Percentiles rank a stretch among this genome's conserved stretches.
Conservation (phyloP, 2,329 filamentous ascomycete species). For the Cadophora gregata region DNA sequence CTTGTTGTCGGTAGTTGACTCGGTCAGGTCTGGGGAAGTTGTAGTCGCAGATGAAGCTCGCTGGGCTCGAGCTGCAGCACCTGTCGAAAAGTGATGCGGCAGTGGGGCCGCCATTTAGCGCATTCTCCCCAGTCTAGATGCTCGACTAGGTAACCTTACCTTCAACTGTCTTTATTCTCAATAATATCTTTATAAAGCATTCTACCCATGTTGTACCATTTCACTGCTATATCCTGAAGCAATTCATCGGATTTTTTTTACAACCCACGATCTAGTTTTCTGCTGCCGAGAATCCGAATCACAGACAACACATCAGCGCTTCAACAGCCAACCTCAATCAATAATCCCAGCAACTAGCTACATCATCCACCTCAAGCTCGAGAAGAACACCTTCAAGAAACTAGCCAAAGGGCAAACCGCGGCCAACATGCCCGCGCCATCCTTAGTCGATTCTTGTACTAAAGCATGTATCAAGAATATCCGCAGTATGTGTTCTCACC, state of each 20-base stretch:
- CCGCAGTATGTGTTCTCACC: conserved; percentile 39
- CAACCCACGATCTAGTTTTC: background rate
- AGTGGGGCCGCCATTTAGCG: conserved; percentile 13
- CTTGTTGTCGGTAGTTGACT: background rate
- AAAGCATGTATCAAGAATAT: conserved; percentile 60
- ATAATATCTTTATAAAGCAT: background rate
- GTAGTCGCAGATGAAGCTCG: background rate
- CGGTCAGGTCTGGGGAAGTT: background rate
- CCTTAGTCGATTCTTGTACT: conserved; percentile 58
- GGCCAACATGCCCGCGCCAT: conserved; percentile 52
- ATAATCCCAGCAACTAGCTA: conserved; percentile 8
- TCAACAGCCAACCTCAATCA: background rate
- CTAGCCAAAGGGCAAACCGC: background rate
- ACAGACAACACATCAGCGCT: background rate
- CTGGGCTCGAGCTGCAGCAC: background rate
- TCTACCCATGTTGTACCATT: background rate
- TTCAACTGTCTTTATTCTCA: background rate
- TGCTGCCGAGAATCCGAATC: background rate
- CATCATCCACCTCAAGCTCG: background rate
- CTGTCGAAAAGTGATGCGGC: background rate
- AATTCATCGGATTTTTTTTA: background rate
- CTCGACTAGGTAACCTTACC: background rate
- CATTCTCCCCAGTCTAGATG: conserved; percentile 7
- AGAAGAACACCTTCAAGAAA: background rate
- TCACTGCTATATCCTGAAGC: background rate